Conservation (phyloP, 805 yeast genomes). For the Cephaloascus fragrans region DNA sequence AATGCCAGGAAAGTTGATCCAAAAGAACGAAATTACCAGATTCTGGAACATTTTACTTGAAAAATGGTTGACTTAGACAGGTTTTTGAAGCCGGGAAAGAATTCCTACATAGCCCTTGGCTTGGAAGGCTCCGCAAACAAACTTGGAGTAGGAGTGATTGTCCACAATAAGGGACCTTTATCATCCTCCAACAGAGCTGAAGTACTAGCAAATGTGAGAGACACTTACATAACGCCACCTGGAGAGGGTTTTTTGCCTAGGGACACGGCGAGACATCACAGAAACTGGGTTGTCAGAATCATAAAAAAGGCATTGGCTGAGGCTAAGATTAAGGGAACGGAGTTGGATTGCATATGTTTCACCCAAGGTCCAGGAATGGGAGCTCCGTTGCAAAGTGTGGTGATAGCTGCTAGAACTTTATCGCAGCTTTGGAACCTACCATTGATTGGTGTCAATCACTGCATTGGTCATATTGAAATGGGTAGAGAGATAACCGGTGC, state of each 20-base stretch:
- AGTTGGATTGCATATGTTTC: constrained; percentile 77
- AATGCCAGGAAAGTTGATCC: too few species aligned
- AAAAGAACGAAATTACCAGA: too few species aligned
- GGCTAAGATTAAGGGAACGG: constrained; percentile 39
- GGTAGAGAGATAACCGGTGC: constrained; percentile 99
- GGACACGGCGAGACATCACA: constrained; percentile 93
- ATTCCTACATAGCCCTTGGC: constrained; percentile 69
- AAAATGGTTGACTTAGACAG: constrained; percentile 29
- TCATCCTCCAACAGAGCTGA: constrained; percentile 53
- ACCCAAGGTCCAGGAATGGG: constrained; percentile 99
- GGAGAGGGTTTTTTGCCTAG: constrained; percentile 97
- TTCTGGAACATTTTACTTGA: too few species aligned
- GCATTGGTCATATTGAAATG: constrained; percentile 98
- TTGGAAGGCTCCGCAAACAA: constrained; percentile 97
- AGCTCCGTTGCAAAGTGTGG: constrained; percentile 92
- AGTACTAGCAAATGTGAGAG: constrained; percentile 84
- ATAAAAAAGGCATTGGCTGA: constrained; percentile 58
- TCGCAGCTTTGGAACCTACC: constrained; percentile 77
- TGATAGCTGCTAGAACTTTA: constrained; percentile 81
- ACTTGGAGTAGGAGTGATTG: constrained; percentile 86
- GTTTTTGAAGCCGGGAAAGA: constrained; percentile 26
- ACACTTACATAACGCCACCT: constrained; percentile 92
- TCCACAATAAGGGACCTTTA: constrained; percentile 56
- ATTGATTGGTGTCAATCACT: constrained; percentile 90
- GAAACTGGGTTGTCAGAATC: constrained; percentile 86